Percentiles rank a stretch among this genome's conserved stretches.
phyloP scores from a whole-genome alignment of 108 stramenopile species.

The Schizochytrium sp. region DNA sequence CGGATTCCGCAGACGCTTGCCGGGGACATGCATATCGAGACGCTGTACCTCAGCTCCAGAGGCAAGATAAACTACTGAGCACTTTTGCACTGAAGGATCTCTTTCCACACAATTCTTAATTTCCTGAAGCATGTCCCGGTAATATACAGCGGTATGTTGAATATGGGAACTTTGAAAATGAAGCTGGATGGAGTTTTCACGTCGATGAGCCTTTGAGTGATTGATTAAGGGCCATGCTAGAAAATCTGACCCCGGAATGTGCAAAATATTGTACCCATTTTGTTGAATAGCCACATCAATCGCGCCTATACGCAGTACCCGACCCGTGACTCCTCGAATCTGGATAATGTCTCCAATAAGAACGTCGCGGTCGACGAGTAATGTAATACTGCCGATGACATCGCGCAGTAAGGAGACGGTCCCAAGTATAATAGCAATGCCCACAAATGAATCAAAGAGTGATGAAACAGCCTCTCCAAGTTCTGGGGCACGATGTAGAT shows the following conservation, averaged over 20 bases:
- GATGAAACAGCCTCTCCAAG: neutral
- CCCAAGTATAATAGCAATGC: neutral
- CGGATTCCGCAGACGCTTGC: neutral
- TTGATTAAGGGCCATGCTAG: constrained; percentile 27
- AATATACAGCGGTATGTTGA: neutral
- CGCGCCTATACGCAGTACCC: constrained; percentile 46
- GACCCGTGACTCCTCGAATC: constrained; percentile 41
- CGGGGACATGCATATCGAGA: neutral
- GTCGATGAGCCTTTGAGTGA: constrained; percentile 15
- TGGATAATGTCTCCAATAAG: constrained; percentile 39
- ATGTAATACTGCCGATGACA: constrained; percentile 7
- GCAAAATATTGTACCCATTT: neutral
- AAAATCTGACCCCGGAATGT: constrained; percentile 41
- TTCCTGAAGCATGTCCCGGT: neutral
- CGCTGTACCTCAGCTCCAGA: neutral
- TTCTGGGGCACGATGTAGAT: neutral
- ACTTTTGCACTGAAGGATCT: neutral
- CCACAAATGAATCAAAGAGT: neutral
- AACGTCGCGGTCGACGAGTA: neutral
- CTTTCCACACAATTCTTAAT: neutral
- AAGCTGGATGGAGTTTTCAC: neutral
- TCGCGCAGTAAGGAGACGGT: neutral
- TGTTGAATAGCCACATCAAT: neutral
- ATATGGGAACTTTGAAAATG: neutral
- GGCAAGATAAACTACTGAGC: neutral